Evolutionary conservation across 1,284 basidiomycete genomes (phyloP), one percentile per base, ranked within the genome.

Genomic region (Cerioporus squamosus): DNA sequence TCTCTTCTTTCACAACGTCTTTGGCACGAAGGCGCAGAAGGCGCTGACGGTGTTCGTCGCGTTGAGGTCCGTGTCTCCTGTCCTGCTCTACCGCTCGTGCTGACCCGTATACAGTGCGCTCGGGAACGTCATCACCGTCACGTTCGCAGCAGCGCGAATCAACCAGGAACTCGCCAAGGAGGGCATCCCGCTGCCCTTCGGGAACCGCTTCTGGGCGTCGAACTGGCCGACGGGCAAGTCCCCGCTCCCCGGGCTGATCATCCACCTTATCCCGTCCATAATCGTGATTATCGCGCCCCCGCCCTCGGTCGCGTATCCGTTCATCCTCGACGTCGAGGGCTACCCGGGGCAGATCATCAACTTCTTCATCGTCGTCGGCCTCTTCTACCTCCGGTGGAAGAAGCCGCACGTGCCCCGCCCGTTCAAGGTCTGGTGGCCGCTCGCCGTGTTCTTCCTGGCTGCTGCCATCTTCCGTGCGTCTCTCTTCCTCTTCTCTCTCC

Each of bases 1-100:
- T 0, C 67, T 89, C 40, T 90, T 88, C 73, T 90, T 91, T 70
- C 76, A 83, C 36, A 89, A 90, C 64, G 70, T 91, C 1, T 90
- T 83, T 67, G 88, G 88, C 0, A 72, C 79, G 5, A 69, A 75
- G 6, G 81, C 83, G 3, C 86, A 88, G 66, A 79, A 78, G 69
- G 87, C 86, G 14, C 73, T 91, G 22, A 87, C 85, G 53, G 77
- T 79, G 1, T 79, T 89, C 49, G 84, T 90, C 39, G 82, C 87
- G 1, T 66, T 90, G 53, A 72, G 68, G 67, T 70, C 40, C 51
- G 59, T 31, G 12, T n/a, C 6, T 29, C 26, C 26, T 29, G 26
- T 9, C 26, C 6, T 3, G 26, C 5, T 29, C 26, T 29, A 9
- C 26, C 26, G 9, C 26, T 29, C 26, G 26, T 29, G 26, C 26